Evolutionary conservation across 306 rosid species (phyloP).

Genomic region (Morella rubra): DNA sequence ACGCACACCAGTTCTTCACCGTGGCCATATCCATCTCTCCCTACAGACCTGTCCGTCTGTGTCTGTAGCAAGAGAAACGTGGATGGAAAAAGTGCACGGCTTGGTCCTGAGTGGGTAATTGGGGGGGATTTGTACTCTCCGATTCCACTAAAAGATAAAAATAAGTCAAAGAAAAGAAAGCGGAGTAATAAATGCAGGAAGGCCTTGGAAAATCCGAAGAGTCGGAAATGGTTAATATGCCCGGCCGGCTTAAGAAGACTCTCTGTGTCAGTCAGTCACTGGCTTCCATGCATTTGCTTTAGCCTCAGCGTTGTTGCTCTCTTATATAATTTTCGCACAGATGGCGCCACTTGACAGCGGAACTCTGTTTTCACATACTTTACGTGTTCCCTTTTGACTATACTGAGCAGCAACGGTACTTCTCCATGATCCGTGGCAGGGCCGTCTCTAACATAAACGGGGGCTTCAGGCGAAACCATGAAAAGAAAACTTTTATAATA

Average conservation of each 20-base stretch:
- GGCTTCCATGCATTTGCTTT: not conserved
- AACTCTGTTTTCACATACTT: not conserved
- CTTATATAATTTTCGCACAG: not conserved
- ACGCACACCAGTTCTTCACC: not conserved
- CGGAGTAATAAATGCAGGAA: conserved; percentile 5
- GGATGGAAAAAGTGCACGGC: not conserved
- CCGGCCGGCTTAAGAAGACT: no score
- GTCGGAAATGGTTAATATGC: conserved; percentile 14
- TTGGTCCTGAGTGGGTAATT: no score
- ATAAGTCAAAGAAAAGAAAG: not conserved
- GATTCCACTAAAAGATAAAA: not conserved
- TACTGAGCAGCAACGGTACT: no score
- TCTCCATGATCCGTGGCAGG: no score
- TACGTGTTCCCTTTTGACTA: not conserved
- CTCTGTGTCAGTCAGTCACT: conserved; percentile 11
- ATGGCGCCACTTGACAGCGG: not conserved
- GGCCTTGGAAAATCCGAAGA: conserved; percentile 19
- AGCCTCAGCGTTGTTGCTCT: no score
- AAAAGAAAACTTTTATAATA: no score
- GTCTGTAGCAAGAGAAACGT: not conserved
- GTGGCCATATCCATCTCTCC: not conserved
- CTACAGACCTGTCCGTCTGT: no score
- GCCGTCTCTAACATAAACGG: no score
- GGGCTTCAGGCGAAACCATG: no score
- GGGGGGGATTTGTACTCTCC: not conserved